Conservation (phyloP, 140 eudicot species). For the Flaveria floridana region DNA sequence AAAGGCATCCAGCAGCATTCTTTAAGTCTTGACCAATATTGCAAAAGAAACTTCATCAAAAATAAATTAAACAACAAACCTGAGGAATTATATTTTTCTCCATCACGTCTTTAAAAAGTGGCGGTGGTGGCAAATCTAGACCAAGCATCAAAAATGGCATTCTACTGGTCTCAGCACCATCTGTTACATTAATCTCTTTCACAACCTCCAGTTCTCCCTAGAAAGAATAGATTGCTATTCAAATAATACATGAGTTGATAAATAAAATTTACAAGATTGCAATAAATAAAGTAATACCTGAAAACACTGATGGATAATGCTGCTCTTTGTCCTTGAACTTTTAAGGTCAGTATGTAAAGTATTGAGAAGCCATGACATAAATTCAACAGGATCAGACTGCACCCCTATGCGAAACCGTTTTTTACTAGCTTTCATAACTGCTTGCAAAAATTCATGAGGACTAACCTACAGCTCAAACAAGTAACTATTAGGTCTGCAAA, state of each 20-base stretch:
- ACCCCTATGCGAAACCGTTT: slow-evolving; percentile 81
- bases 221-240: background rate
- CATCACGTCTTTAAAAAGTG: slow-evolving; percentile 89
- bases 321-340: slow-evolving; percentile 56
- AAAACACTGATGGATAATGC: slow-evolving; percentile 81
- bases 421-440: slow-evolving; percentile 90
- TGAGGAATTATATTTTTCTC: slow-evolving; percentile 96
- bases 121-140: slow-evolving; percentile 94
- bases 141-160: slow-evolving; percentile 98
- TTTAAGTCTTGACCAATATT: slow-evolving; percentile 12
- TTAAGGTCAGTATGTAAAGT: slow-evolving; percentile 78
- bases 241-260: background rate
- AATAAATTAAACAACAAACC: slow-evolving; percentile 39
- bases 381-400: slow-evolving; percentile 91
- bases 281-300: slow-evolving; percentile 46
- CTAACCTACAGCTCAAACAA: slow-evolving; percentile 61
- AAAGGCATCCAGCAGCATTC: background rate
- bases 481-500: slow-evolving; percentile 7
- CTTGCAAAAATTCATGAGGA: slow-evolving; percentile 96
- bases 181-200: slow-evolving; percentile 58
- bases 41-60: background rate
- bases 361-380: slow-evolving; percentile 93
- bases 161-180: slow-evolving; percentile 64
- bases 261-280: background rate
- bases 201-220: slow-evolving; percentile 92